These are phyloP conservation scores for Sarocladiaceae sp. DNA, from an alignment of 2,329 filamentous ascomycete genomes.

Conservation along the genomic window DNA sequence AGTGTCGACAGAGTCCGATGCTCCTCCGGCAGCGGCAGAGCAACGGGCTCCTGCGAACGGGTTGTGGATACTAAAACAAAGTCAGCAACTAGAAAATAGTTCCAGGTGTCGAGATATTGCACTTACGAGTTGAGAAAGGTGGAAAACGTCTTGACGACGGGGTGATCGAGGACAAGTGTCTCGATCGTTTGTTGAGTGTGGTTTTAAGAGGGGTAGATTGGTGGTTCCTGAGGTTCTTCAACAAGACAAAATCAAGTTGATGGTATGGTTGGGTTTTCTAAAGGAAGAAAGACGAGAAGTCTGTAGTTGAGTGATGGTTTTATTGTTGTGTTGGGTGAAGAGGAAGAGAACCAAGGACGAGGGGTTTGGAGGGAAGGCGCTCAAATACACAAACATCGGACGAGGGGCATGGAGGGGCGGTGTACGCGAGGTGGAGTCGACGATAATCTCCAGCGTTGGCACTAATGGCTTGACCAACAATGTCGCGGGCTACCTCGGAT, in stretches of 20 bases:
- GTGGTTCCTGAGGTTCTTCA: no score
- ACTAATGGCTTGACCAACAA: not conserved
- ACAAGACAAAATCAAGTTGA: slow-evolving; percentile 8
- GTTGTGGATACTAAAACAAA: slow-evolving; percentile 70
- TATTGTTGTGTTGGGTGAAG: not conserved
- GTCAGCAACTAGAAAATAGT: not conserved
- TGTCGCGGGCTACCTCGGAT: slow-evolving; percentile 4
- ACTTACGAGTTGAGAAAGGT: slow-evolving; percentile 95
- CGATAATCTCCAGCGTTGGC: slow-evolving; percentile 4
- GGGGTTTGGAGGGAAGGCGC: not conserved
- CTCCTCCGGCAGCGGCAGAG: slow-evolving; percentile 80
- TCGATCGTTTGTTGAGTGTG: slow-evolving; percentile 39
- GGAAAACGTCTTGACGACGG: slow-evolving; percentile 91
- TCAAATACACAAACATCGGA: slow-evolving; percentile 1
- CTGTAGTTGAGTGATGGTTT: not conserved
- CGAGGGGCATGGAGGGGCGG: slow-evolving; percentile 7
- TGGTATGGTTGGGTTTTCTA: not conserved
- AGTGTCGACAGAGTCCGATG: slow-evolving; percentile 63
- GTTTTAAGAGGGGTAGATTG: no score
- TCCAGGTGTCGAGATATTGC: no score
- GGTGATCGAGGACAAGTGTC: slow-evolving; percentile 50
- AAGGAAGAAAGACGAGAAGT: not conserved
- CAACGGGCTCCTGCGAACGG: slow-evolving; percentile 95
- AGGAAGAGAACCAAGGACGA: not conserved
- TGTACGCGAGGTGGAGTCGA: slow-evolving; percentile 5